Evolutionary conservation across 2,329 filamentous ascomycete genomes (phyloP).

Genomic region (Triangularia verruculosa): DNA sequence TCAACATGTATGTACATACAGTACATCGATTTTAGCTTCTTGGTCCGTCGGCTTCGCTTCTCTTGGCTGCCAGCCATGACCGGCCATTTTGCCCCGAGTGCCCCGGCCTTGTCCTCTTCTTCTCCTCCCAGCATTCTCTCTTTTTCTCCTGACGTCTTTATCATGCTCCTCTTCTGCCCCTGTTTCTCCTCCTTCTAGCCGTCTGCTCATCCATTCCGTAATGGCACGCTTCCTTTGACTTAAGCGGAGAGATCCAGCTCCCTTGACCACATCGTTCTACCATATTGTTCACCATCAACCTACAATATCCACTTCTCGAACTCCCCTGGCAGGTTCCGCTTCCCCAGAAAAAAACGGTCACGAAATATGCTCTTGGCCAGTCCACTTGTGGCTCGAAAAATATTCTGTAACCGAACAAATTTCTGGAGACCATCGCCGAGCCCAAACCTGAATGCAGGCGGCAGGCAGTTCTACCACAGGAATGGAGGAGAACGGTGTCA

Average conservation of each 20-base stretch:
- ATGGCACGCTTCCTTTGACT: not conserved
- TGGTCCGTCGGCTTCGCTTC: not conserved
- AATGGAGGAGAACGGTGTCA: conserved; percentile 26
- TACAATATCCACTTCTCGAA: not conserved
- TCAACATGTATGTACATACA: not conserved
- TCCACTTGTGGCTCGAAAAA: not conserved
- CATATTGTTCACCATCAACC: not conserved
- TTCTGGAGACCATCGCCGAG: not conserved
- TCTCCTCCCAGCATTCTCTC: not conserved
- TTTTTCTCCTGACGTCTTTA: not conserved
- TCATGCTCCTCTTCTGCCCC: not conserved
- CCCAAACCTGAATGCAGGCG: conserved; percentile 15
- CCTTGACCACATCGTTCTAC: not conserved
- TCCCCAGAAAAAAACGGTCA: not conserved
- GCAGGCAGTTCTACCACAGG: conserved; percentile 3
- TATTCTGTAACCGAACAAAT: not conserved
- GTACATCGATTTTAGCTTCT: not conserved
- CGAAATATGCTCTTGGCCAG: not conserved
- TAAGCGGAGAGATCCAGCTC: not conserved
- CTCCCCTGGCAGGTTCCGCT: not conserved
- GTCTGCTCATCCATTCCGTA: not conserved
- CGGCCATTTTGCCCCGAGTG: conserved; percentile 3
- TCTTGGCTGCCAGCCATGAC: conserved; percentile 14
- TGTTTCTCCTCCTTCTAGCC: not conserved
- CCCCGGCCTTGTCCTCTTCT: conserved; percentile 6